Evolutionary conservation across 768 basidiomycete species (phyloP), one percentile per base, ranked within the genome.

Genomic region (Lactifluus echinatus): DNA sequence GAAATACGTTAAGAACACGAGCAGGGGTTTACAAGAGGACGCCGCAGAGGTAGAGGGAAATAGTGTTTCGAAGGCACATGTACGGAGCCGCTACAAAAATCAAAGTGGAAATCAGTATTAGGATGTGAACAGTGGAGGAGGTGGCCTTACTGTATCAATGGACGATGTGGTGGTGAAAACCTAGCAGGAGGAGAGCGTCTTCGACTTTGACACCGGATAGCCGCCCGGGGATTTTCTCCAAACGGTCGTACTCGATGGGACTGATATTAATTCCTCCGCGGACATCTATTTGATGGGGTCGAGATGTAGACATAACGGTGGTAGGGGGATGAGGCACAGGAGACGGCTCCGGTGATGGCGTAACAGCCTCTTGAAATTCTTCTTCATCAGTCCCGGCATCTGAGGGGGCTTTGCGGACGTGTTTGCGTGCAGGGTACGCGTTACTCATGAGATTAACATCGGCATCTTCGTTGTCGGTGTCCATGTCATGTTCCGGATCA

Each of bases 341-440:
- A 26, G 75, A 75, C 31, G 76, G 72, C 39, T 78, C 79, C 17
- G 85, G 82, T 3, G 82, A 81, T 14, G 87, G 87, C 0, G 86
- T 88, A 24, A 88, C 81, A 11, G 83, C 84, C 66, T 89, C 86
- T 56, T 84, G 82, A 61, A 76, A 80, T 53, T 88, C 85, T 50
- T 89, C 87, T 49, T 86, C 66, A 46, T 70, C 71, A 36, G 55
- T 53, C 5, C 62, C 57, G 49, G 61, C 56, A 17, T 59, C 57
- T 12, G 62, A 61, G 23, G 56, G 62, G 11, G 50, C 61, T 10
- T 26, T 37, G 8, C 55, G 61, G 31, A 31, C 50, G 37, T 33
- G 40, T 56, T 62, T 46, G 44, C 54, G 61, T 40, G 23, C 15
- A 11, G 47, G 21, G 14, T 45, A 31, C 36, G 29, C 44, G 14